Evolutionary conservation across 805 yeast genomes (phyloP).

Genomic region (Nakazawaea wickerhamii): DNA sequence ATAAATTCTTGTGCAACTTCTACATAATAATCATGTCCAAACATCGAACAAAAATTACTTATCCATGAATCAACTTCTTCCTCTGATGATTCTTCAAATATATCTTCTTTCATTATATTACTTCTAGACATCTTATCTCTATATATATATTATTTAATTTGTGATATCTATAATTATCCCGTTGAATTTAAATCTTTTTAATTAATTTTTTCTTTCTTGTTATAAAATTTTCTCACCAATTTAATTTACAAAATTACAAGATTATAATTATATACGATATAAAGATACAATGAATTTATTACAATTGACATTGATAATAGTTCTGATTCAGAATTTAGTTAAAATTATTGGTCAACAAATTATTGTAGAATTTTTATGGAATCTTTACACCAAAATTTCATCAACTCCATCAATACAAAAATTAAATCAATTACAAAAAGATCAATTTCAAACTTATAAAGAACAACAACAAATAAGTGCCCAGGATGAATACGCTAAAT

Average conservation of each 20-base stretch:
- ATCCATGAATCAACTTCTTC: slow-evolving; percentile 77
- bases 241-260: no score
- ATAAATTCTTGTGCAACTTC: slow-evolving; percentile 90
- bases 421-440: slow-evolving; percentile 30
- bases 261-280: background rate
- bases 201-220: slow-evolving; percentile 15
- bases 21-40: slow-evolving; percentile 87
- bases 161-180: no score
- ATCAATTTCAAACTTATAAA: slow-evolving; percentile 41
- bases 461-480: slow-evolving; percentile 66
- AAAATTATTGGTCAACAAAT: slow-evolving; percentile 12
- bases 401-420: slow-evolving; percentile 28
- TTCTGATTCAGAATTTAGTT: slow-evolving; percentile 4
- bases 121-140: no score
- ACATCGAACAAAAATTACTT: slow-evolving; percentile 67
- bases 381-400: slow-evolving; percentile 28
- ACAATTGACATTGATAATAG: slow-evolving; percentile 1
- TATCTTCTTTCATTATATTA: background rate
- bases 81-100: slow-evolving; percentile 20
- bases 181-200: slow-evolving; percentile 21
- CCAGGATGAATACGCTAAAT: slow-evolving; percentile 90
- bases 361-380: slow-evolving; percentile 35
- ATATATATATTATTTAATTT: background rate
- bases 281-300: slow-evolving; percentile 3
- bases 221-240: background rate